phyloP scores from a whole-genome alignment of 495 filamentous ascomycete genomes.

The Collariella sp. region DNA sequence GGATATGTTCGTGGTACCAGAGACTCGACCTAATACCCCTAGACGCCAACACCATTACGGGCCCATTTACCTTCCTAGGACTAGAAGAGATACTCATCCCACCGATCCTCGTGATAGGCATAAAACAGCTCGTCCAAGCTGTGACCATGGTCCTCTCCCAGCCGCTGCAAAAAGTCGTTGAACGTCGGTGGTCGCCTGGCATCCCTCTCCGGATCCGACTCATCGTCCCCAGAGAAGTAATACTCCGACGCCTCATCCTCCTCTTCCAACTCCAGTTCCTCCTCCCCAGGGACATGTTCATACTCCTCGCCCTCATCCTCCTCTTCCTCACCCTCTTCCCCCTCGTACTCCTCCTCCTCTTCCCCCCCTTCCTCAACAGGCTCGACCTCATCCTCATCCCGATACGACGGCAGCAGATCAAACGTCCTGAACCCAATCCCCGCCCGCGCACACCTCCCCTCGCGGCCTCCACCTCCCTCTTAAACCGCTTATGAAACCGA shows the following conservation, averaged over 20 bases:
- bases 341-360: conserved; percentile 13
- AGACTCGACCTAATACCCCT: no score
- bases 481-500: conserved; percentile 25
- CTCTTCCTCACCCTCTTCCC: neutral
- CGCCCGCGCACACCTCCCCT: conserved; percentile 16
- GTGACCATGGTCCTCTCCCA: conserved; percentile 29
- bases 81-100: conserved; percentile 31
- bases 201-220: conserved; percentile 26
- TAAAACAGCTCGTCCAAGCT: conserved; percentile 28
- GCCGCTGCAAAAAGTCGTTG: conserved; percentile 22
- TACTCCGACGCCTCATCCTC: conserved; percentile 32
- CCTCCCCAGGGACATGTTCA: neutral
- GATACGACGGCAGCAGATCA: conserved; percentile 26
- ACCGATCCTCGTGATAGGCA: conserved; percentile 30
- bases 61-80: neutral
- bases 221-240: conserved; percentile 28
- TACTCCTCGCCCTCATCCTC: conserved; percentile 3
- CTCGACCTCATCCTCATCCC: conserved; percentile 26
- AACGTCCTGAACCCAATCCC: conserved; percentile 26
- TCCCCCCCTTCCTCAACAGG: conserved; percentile 11
- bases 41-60: no score
- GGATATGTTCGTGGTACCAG: no score
- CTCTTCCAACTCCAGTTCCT: conserved; percentile 26
- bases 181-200: conserved; percentile 25
- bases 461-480: conserved; percentile 22